These are phyloP conservation scores for Aureobasidium sp. DNA, from an alignment of 2,329 filamentous ascomycete genomes.

Conservation along the genomic window DNA sequence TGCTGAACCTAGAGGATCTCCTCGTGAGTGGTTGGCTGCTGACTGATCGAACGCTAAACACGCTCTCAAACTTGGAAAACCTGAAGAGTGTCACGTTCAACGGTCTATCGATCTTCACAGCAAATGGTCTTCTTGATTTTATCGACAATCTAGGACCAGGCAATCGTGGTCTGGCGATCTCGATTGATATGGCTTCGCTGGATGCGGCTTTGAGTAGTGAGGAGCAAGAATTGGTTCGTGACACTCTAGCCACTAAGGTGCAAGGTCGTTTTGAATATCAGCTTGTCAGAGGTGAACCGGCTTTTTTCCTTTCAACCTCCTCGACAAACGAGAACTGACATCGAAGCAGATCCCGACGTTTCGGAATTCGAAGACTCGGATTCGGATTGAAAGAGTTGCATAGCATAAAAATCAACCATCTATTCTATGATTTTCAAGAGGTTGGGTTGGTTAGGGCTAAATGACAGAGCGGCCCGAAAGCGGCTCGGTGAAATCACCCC, in stretches of 20 bases:
- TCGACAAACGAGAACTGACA: not conserved
- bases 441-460: not conserved
- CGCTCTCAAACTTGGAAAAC: constrained; percentile 40
- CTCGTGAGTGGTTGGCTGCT: constrained; percentile 50
- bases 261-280: constrained; percentile 39
- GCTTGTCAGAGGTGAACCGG: constrained; percentile 33
- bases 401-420: not conserved
- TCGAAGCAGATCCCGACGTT: constrained; percentile 35
- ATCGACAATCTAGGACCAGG: constrained; percentile 34
- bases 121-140: constrained; percentile 42
- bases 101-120: constrained; percentile 50
- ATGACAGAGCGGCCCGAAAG: not conserved
- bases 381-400: constrained; percentile 32
- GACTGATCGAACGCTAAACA: constrained; percentile 42
- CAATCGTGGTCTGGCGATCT: constrained; percentile 37
- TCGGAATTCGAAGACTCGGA: constrained; percentile 38
- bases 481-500: not conserved
- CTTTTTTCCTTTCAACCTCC: not conserved
- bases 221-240: constrained; percentile 32
- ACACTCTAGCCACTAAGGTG: constrained; percentile 33
- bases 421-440: not conserved
- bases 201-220: constrained; percentile 34
- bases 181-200: constrained; percentile 39
- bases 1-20: constrained; percentile 49
- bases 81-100: constrained; percentile 49